A percentile compares a stretch with the other conserved stretches of the same genome.
These are phyloP conservation scores for Gymnopus androsaceus DNA, from an alignment of 1,284 basidiomycete species.

Conservation along the genomic window DNA sequence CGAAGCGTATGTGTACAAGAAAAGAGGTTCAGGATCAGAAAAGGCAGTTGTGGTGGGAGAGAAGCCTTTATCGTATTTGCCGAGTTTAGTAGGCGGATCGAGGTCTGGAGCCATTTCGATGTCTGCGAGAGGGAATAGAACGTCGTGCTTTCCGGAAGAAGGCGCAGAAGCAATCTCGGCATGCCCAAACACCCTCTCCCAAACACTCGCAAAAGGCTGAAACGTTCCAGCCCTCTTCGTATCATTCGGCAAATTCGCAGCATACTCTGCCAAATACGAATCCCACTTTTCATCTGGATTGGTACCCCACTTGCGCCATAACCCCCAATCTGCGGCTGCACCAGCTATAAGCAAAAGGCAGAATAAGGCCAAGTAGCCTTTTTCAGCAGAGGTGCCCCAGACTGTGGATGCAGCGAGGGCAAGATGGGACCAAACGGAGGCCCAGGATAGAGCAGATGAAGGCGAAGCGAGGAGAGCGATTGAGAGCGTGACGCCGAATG, in stretches of 20 bases:
- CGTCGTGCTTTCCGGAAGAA: too few relatives aligned
- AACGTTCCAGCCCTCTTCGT: constrained; percentile 47
- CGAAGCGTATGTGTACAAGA: too few relatives aligned
- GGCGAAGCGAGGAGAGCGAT: constrained; percentile 57
- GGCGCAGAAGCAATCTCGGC: too few relatives aligned
- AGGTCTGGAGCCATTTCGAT: too few relatives aligned
- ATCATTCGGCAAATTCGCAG: constrained; percentile 47
- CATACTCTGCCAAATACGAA: constrained; percentile 60
- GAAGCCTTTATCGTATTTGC: too few relatives aligned
- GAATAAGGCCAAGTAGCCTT: constrained; percentile 58
- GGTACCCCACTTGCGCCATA: constrained; percentile 57
- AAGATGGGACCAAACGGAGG: constrained; percentile 61
- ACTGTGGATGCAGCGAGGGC: not conserved
- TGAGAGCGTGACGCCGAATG: constrained; percentile 55
- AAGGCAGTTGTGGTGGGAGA: too few relatives aligned
- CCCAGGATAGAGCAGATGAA: constrained; percentile 48
- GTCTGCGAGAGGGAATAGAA: too few relatives aligned
- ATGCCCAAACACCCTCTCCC: constrained; percentile 47
- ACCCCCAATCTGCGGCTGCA: constrained; percentile 52
- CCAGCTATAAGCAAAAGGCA: constrained; percentile 55
- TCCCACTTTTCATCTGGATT: constrained; percentile 79
- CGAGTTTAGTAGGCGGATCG: too few relatives aligned
- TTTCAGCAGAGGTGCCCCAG: constrained; percentile 58
- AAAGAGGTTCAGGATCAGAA: too few relatives aligned
- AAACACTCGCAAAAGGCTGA: constrained; percentile 50